Conservation (phyloP, 2,329 filamentous ascomycete species). For the Purpureocillium lavendulum region DNA sequence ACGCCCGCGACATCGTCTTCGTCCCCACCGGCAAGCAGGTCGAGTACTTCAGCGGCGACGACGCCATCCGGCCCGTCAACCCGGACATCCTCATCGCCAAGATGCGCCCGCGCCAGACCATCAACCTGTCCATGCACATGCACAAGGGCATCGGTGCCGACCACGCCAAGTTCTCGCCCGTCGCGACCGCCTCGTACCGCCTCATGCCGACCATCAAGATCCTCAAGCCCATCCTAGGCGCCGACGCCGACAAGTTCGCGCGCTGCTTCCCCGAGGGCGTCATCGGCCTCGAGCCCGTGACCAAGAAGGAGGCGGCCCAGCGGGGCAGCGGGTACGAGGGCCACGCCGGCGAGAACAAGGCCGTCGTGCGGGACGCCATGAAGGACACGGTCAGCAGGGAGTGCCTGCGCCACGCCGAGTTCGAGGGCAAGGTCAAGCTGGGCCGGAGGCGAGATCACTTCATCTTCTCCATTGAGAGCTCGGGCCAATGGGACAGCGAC, state of each 20-base stretch:
- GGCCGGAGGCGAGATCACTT: conserved; percentile 90
- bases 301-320: conserved; percentile 53
- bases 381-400: conserved; percentile 93
- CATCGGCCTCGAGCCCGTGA: conserved; percentile 68
- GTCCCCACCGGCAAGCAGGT: conserved; percentile 65
- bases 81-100: conserved; percentile 93
- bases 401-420: conserved; percentile 83
- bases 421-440: conserved; percentile 90
- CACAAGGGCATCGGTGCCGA: conserved; percentile 90
- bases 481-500: conserved; percentile 91
- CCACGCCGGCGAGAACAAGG: conserved; percentile 73
- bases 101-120: conserved; percentile 80
- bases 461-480: conserved; percentile 92
- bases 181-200: conserved; percentile 89
- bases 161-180: conserved; percentile 95
- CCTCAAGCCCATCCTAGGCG: conserved; percentile 70
- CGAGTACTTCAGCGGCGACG: conserved; percentile 58
- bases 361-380: conserved; percentile 81
- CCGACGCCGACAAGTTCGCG: conserved; percentile 82
- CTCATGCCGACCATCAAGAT: conserved; percentile 86
- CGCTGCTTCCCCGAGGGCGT: conserved; percentile 86
- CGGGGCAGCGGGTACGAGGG: conserved; percentile 60
- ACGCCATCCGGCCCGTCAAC: conserved; percentile 68
- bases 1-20: conserved; percentile 71
- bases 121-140: conserved; percentile 84